Base-by-base conservation (phyloP, 805 yeast species). In the Candida golubevii region DNA sequence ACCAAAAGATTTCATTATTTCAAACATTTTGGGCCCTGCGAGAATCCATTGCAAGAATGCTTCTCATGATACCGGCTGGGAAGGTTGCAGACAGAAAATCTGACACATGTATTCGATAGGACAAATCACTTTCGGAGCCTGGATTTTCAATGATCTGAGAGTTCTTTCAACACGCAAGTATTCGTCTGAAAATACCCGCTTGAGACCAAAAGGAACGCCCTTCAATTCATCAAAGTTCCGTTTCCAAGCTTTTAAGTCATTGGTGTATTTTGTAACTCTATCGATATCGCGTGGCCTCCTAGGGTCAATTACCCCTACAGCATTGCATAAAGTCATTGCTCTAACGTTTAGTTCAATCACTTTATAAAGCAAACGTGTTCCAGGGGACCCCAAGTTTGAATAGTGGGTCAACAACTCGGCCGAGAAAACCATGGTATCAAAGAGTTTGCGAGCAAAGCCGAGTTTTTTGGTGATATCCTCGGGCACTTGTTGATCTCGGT, bases 291-390 rank as follows among this genome's bases (percentile, higher is more conserved):
- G 14, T 3, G 8, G 7, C 10, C 8, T 13, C 11, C 11, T 15
- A 4, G 11, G 13, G 26, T 41, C 44, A 6, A 41, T 26, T n/a
- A 18, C 10, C 6, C 44, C 44, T 11, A 23, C 14, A 7, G 26
- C 12, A 30, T 41, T 31, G 12, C 18, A 26, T 4, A 41, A n/a
- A 4, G 26, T 35, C 18, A 30, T 13, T n/a, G 28, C 12, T 7
- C 44, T 31, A 18, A 41, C 37, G 13, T 35, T 35, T 35, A 41
- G 35, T 31, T 41, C 44, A 9, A 34, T 30, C 12, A 30, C 26
- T 35, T 41, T 41, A 26, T 41, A 41, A 12, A 41, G 39, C 12
- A 41, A 8, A 7, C 38, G 38, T 13, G 29, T 35, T 7, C 44
- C 44, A 6, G 44, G 44, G 7, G 31, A 29, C 6, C 7, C 35